Evolutionary conservation across 2,329 filamentous ascomycete species (phyloP).

Genomic region (Venturiaceae sp.): DNA sequence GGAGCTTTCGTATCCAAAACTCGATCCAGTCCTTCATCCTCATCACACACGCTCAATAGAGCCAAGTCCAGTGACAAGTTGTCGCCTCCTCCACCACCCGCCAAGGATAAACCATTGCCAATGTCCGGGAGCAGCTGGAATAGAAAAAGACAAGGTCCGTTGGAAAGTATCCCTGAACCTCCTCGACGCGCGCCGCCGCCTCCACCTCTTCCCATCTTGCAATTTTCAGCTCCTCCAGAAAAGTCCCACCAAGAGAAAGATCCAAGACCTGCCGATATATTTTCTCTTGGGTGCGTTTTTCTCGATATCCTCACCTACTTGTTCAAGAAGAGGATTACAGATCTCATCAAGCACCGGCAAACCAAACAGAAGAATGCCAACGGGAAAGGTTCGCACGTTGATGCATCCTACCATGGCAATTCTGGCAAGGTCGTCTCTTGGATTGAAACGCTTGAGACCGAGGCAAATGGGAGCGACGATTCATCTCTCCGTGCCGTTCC

Average conservation of each 20-base stretch:
- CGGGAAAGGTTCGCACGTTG: slow-evolving; percentile 45
- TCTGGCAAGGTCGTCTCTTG: slow-evolving; percentile 58
- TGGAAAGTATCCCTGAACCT: background rate
- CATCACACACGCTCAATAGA: background rate
- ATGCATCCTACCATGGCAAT: slow-evolving; percentile 65
- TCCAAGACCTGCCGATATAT: slow-evolving; percentile 45
- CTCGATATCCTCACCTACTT: slow-evolving; percentile 62
- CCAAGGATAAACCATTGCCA: background rate
- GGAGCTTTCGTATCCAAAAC: background rate
- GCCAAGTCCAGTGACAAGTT: background rate
- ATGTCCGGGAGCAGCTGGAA: background rate
- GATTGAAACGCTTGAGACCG: slow-evolving; percentile 52
- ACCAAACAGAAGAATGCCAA: slow-evolving; percentile 49
- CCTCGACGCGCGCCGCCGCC: slow-evolving; percentile 9
- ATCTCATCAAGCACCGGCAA: slow-evolving; percentile 57
- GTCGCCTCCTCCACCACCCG: background rate
- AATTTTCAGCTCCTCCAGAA: slow-evolving; percentile 28
- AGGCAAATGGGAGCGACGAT: slow-evolving; percentile 26
- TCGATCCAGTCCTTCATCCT: background rate
- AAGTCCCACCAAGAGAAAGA: background rate
- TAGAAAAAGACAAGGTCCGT: background rate
- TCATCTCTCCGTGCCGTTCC: slow-evolving; percentile 29
- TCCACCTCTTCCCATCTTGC: slow-evolving; percentile 28
- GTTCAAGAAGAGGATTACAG: slow-evolving; percentile 55
- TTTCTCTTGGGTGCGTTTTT: slow-evolving; percentile 63